Percentiles rank a stretch among this genome's conserved stretches.
Conservation (phyloP, 441 rosid genomes). For the Gossypium schwendimanii region DNA sequence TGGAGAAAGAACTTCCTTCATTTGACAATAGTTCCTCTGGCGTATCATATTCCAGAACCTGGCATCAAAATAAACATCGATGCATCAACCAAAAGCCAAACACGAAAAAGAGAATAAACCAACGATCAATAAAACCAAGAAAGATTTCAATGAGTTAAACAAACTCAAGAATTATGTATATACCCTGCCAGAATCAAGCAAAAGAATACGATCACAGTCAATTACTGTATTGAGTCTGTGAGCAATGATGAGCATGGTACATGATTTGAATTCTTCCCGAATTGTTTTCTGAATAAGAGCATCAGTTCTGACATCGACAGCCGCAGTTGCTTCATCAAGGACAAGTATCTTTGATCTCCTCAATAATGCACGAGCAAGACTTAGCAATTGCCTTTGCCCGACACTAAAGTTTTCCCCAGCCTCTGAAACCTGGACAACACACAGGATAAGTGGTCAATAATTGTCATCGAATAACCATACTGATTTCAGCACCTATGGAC, state of each 20-base stretch:
- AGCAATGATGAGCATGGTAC: conserved; percentile 91
- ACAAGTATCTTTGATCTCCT: conserved; percentile 93
- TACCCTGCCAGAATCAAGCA: conserved; percentile 86
- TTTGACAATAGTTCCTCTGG: conserved; percentile 67
- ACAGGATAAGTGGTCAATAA: not conserved
- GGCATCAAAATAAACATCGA: conserved; percentile 8
- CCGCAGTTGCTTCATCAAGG: conserved; percentile 97
- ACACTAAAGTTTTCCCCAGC: conserved; percentile 93
- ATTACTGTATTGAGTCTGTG: conserved; percentile 89
- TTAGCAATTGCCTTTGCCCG: conserved; percentile 84
- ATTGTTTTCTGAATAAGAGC: conserved; percentile 91
- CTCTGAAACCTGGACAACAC: conserved; percentile 57
- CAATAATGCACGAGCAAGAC: conserved; percentile 88
- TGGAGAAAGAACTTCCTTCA: conserved; percentile 69
- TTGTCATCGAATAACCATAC: not conserved
- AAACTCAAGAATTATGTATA: conserved; percentile 4
- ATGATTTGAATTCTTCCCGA: conserved; percentile 86
- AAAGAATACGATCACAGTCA: conserved; percentile 75
- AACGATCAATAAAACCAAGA: not conserved
- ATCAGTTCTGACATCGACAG: conserved; percentile 93
- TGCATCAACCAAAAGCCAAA: conserved; percentile 1
- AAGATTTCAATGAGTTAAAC: not conserved
- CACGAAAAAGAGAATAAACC: not conserved
- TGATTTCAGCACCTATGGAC: not conserved
- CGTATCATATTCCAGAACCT: conserved; percentile 76